These are phyloP conservation scores for Cutaneotrichosporon cavernicola DNA, from an alignment of 1,284 basidiomycete genomes.

Conservation along the genomic window DNA sequence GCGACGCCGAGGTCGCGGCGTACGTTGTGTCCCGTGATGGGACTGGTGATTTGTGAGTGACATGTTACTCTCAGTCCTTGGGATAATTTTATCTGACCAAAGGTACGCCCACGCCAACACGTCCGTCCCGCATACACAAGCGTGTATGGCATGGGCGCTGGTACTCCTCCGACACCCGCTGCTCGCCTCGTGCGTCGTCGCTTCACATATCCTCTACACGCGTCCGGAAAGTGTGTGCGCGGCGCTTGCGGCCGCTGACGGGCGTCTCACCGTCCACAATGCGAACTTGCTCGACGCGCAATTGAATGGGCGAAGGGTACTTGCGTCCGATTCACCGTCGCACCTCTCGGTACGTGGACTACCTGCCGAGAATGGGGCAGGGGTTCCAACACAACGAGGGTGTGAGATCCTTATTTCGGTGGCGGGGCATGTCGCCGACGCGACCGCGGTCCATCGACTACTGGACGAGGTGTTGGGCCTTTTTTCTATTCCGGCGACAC, in stretches of 20 bases:
- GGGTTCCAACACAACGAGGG: constrained; percentile 21
- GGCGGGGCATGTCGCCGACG: constrained; percentile 72
- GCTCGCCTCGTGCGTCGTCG: constrained; percentile 63
- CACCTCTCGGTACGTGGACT: constrained; percentile 59
- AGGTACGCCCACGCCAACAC: constrained; percentile 60
- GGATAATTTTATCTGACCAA: too few species aligned
- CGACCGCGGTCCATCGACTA: constrained; percentile 71
- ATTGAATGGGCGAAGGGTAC: constrained; percentile 49
- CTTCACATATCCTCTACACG: constrained; percentile 64
- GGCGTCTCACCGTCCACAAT: constrained; percentile 19
- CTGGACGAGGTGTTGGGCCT: constrained; percentile 70
- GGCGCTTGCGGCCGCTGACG: constrained; percentile 23
- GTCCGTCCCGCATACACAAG: constrained; percentile 57
- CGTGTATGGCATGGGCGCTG: constrained; percentile 67
- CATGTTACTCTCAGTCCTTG: too few species aligned
- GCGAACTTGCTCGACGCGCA: constrained; percentile 14
- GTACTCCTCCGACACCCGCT: constrained; percentile 63
- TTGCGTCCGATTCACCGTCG: constrained; percentile 64
- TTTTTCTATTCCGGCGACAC: constrained; percentile 46
- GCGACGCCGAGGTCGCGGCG: background rate
- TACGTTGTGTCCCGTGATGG: constrained; percentile 58
- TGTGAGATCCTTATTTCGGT: constrained; percentile 63
- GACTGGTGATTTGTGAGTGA: constrained; percentile 73
- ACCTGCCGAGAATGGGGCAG: constrained; percentile 43
- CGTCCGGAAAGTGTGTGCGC: constrained; percentile 17